Evolutionary conservation across 352 stramenopile genomes (phyloP), one percentile per base, ranked within the genome.

Genomic region (Pythium dissimile): DNA sequence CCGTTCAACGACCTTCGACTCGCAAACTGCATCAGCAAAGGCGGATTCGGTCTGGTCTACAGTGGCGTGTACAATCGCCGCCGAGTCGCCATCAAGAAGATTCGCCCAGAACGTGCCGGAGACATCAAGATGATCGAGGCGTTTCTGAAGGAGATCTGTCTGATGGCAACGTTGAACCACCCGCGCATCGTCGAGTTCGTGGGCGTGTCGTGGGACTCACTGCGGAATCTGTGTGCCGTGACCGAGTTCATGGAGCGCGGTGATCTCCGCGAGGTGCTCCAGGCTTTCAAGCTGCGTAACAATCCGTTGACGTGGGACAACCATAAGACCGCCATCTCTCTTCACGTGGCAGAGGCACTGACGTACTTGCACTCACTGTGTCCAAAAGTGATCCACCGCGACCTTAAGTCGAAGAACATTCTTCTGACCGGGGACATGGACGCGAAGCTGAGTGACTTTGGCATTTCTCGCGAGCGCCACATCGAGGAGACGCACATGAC

Each of bases 231-330:
- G 4, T 49, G 15, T 12, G 38, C 28, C 10, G 38, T 57, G 10
- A 48, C 38, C n/a, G 80, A 91, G 65, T 85, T 84, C 50, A 88
- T 91, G 80, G 78, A 88, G 15, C 72, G 71, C 39, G 80, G 80
- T 2, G 80, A 91, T 45, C 53, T 91, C 15, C 78, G 78, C 5
- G 76, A 83, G 13, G 72, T 91, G 20, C 51, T 91, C 12, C 69
- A 69, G 5, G 68, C 57, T 15, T 80, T 76, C 58, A 74, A 84
- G 44, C 44, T 74, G 34, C 66, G 69, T 9, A 77, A 77, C 48
- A 73, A 48, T 7, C 57, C 57, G 6, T 37, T 55, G 12, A 84
- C 65, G 39, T 88, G 73, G 75, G 66, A 54, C 37, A 24, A 11
- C 3, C 64, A 84, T 52, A 90, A 90, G 64, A 67, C 73, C 15